Conservation (phyloP, 176 grass and related monocot species). For the Cenchrus purpureus region DNA sequence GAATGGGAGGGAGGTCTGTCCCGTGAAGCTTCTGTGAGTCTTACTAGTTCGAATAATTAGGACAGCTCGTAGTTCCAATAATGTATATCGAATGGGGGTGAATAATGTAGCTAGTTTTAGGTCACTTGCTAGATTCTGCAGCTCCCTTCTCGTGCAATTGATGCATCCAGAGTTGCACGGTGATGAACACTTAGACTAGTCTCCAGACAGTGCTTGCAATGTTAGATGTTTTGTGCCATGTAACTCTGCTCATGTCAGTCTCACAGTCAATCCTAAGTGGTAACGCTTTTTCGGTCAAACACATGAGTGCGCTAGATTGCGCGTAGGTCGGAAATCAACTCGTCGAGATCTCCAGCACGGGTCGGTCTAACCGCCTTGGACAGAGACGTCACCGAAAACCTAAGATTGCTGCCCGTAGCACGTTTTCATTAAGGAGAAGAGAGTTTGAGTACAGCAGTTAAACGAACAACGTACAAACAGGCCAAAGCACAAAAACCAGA, state of each 20-base stretch:
- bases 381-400: too few relatives aligned
- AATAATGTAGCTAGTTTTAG: conserved; percentile 35
- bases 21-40: background rate
- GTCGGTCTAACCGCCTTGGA: too few relatives aligned
- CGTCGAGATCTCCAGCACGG: too few relatives aligned
- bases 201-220: background rate
- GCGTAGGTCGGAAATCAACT: too few relatives aligned
- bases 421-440: too few relatives aligned
- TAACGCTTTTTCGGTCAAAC: too few relatives aligned
- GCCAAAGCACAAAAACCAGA: too few relatives aligned
- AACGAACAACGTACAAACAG: too few relatives aligned
- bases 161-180: background rate
- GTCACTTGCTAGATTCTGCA: background rate
- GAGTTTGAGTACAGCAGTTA: too few relatives aligned
- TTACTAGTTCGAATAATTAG: background rate
- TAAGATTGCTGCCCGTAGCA: too few relatives aligned
- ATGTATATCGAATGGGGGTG: background rate
- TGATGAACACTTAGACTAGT: background rate
- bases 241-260: background rate
- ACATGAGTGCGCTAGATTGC: too few relatives aligned
- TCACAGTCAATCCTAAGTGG: background rate
- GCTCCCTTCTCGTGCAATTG: background rate
- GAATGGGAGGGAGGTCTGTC: background rate
- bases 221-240: background rate
- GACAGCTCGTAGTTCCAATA: background rate